These are phyloP conservation scores for Cercospora janseana DNA, from an alignment of 2,329 filamentous ascomycete genomes.

Conservation along the genomic window DNA sequence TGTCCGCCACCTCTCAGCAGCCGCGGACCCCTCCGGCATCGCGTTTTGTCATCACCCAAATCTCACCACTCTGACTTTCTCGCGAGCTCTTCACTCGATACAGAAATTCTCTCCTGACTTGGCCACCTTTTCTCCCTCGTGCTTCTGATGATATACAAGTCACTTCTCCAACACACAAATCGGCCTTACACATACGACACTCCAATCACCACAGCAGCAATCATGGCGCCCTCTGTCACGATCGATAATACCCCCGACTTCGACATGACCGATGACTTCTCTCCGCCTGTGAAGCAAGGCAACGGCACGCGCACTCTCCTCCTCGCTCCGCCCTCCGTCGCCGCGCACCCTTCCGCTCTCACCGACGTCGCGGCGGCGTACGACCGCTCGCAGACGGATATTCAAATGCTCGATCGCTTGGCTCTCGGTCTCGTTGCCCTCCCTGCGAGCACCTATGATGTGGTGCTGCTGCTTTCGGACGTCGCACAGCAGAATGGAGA, in stretches of 20 bases:
- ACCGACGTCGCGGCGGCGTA: conserved; percentile 67
- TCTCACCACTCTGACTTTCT: too few species aligned
- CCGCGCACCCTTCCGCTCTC: conserved; percentile 77
- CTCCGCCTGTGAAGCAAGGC: conserved; percentile 24
- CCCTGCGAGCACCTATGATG: conserved; percentile 73
- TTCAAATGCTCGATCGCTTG: conserved; percentile 97
- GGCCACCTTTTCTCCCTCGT: too few species aligned
- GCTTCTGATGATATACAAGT: too few species aligned
- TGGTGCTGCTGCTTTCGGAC: conserved; percentile 80
- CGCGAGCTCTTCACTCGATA: too few species aligned
- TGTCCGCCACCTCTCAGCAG: too few species aligned
- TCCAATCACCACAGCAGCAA: too few species aligned
- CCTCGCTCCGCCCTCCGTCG: conserved; percentile 85
- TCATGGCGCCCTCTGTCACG: conserved; percentile 42
- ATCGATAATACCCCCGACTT: conserved; percentile 43
- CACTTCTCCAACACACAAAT: too few species aligned
- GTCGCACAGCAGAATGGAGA: conserved; percentile 66
- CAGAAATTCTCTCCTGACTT: too few species aligned
- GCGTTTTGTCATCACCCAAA: too few species aligned
- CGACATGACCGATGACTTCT: conserved; percentile 29
- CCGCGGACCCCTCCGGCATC: too few species aligned
- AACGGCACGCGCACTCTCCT: conserved; percentile 65
- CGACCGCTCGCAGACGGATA: conserved; percentile 74
- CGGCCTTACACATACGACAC: too few species aligned
- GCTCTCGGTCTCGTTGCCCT: conserved; percentile 77